Base-by-base conservation (phyloP, 345 rosid genomes). In the Zanthoxylum bungeanum region DNA sequence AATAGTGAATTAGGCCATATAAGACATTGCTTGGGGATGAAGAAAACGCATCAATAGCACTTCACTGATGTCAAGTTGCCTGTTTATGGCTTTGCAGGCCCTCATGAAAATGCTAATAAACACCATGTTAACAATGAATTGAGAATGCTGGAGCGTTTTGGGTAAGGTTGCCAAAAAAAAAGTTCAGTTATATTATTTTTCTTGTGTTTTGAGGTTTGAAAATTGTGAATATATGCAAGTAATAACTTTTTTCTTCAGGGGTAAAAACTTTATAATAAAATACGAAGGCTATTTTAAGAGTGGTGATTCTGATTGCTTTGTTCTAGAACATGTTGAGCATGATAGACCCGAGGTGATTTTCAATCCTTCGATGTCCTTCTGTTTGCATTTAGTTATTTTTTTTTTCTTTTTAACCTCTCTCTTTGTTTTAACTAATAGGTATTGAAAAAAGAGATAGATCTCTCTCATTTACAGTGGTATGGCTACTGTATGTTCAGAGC, bases 401-500 rank as follows among this genome's bases (percentile, higher is more conserved):
- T 22, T 36, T 71, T 81, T 68, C 75, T 42, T 36, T 30, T 44
- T 19, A 10, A 60, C 28, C 9, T 21, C 37, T 17, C 33, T 64
- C 59, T 72, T 69, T 50, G 33, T 66, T 57, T 72, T 49, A 72
- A 34, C 19, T 75, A 69, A 67, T 78, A 90, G 93, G 75, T 84
- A 27, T 77, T 95, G 76, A 93, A 82, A 81, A 92, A 81, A 74
- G 96, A 89, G 69, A 83, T 95, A 67, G 88, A 87, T 47, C 74
- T 89, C 65, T 77, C 76, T 73, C 93, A 89, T 84, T 79, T 95
- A 59, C 90, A 88, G 67, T 78, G 88, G 89, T 95, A 95, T 74
- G 96, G 87, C 19, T 89, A 85, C 71, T 95, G 98, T 84, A 64
- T 95, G 86, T 95, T 95, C 81, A 81, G 85, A 80, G 98, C 97